phyloP scores from a whole-genome alignment of 306 rosid genomes.

The Malus orientalis region DNA sequence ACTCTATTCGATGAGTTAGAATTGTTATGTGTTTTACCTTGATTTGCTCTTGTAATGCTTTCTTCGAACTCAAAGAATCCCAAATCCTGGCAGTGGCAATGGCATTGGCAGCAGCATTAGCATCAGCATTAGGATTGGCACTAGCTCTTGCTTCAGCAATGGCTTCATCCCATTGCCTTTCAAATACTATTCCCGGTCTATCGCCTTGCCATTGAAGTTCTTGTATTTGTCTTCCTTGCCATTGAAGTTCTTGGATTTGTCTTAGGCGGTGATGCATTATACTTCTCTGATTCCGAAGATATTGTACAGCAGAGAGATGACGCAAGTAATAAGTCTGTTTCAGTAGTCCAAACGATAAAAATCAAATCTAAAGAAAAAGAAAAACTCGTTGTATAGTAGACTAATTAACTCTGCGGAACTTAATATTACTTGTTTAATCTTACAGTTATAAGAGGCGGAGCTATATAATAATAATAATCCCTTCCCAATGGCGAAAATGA shows the following conservation, averaged over 20 bases:
- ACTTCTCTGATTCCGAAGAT: neutral
- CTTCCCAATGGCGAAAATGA: neutral
- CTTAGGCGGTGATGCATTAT: neutral
- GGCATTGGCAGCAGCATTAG: conserved; percentile 11
- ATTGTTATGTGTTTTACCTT: conserved; percentile 2
- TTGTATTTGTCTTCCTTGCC: neutral
- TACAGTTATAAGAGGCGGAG: neutral
- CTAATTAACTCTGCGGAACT: too few species aligned
- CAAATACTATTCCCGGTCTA: neutral
- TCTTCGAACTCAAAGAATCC: conserved; percentile 10
- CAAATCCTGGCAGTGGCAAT: neutral
- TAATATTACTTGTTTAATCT: neutral
- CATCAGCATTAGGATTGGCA: neutral
- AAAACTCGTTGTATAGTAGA: too few species aligned
- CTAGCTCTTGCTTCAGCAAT: conserved; percentile 11
- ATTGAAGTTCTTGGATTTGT: neutral
- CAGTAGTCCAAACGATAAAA: neutral
- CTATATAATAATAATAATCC: too few species aligned
- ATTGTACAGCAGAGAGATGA: neutral
- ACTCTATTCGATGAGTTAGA: neutral
- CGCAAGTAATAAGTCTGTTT: neutral
- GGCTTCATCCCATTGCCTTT: neutral
- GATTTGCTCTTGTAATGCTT: conserved; percentile 5
- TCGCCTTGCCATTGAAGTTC: neutral
- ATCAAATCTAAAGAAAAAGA: neutral